Evolutionary conservation across 2,329 filamentous ascomycete genomes (phyloP).

Genomic region (Clarireedia hainanense): DNA sequence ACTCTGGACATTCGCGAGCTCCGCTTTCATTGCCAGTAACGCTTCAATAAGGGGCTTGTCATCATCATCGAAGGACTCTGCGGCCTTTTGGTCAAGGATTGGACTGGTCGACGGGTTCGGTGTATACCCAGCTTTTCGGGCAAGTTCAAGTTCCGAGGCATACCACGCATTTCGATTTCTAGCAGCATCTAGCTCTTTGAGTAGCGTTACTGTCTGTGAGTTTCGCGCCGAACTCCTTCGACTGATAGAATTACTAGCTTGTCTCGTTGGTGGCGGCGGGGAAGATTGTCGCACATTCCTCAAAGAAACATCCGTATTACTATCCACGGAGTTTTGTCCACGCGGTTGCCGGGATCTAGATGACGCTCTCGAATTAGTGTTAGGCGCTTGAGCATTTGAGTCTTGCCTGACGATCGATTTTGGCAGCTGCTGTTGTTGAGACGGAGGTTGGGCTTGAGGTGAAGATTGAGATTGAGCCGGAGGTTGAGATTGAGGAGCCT

Average conservation of each 20-base stretch:
- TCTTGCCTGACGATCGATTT: conserved; percentile 23
- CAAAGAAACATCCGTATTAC: conserved; percentile 46
- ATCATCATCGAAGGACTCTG: conserved; percentile 81
- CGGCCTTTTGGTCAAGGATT: conserved; percentile 64
- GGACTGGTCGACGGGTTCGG: conserved; percentile 63
- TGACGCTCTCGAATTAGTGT: conserved; percentile 31
- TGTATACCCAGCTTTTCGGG: conserved; percentile 80
- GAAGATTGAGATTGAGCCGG: background rate
- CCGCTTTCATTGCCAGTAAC: conserved; percentile 80
- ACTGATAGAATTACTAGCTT: conserved; percentile 51
- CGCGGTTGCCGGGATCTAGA: conserved; percentile 47
- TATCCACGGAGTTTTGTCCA: conserved; percentile 61
- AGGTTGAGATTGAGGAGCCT: background rate
- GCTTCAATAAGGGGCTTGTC: conserved; percentile 90
- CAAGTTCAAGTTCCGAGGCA: conserved; percentile 86
- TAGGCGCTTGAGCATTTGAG: conserved; percentile 21
- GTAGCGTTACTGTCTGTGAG: conserved; percentile 56
- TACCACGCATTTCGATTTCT: conserved; percentile 95
- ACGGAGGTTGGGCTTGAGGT: conserved; percentile 36
- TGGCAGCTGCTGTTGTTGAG: conserved; percentile 38
- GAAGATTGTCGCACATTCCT: conserved; percentile 44
- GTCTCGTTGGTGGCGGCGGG: conserved; percentile 49
- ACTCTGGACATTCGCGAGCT: conserved; percentile 80
- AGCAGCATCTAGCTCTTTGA: conserved; percentile 78
- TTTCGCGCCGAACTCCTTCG: conserved; percentile 53